phyloP scores from a whole-genome alignment of 441 rosid species.

The Bruguiera hainesii region DNA sequence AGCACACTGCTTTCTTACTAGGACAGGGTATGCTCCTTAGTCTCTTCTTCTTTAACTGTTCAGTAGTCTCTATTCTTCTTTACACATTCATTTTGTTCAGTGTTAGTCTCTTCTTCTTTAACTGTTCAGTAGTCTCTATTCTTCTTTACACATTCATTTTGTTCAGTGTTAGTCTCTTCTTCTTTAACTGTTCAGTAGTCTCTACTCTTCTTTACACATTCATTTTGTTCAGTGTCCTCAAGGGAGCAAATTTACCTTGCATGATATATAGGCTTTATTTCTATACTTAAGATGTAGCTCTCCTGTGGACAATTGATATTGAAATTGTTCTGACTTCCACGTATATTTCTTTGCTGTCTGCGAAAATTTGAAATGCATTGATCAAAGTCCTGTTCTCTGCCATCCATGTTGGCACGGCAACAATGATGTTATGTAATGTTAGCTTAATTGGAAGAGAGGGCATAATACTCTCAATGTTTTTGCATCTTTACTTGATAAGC shows the following conservation, averaged over 20 bases:
- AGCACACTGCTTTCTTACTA: conserved; percentile 69
- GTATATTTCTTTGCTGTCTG: too few species aligned
- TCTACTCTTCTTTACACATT: neutral
- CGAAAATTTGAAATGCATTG: too few species aligned
- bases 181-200: neutral
- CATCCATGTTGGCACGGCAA: neutral
- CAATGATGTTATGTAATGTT: neutral
- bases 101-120: neutral
- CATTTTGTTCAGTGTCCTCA: neutral
- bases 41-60: neutral
- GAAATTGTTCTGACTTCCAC: too few species aligned
- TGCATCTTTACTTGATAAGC: neutral
- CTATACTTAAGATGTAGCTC: neutral
- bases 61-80: neutral
- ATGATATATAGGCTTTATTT: neutral
- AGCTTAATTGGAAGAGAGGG: neutral
- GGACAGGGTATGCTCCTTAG: conserved; percentile 67
- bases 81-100: too few species aligned
- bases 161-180: neutral
- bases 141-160: neutral
- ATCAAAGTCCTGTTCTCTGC: neutral
- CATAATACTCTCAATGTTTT: neutral
- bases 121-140: neutral
- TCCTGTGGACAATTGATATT: too few species aligned
- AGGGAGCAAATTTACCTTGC: neutral